Percentiles rank a stretch among this genome's conserved stretches.
Conservation (phyloP, 1,139 yeast genomes). For the Yamadazyma triangularis region DNA sequence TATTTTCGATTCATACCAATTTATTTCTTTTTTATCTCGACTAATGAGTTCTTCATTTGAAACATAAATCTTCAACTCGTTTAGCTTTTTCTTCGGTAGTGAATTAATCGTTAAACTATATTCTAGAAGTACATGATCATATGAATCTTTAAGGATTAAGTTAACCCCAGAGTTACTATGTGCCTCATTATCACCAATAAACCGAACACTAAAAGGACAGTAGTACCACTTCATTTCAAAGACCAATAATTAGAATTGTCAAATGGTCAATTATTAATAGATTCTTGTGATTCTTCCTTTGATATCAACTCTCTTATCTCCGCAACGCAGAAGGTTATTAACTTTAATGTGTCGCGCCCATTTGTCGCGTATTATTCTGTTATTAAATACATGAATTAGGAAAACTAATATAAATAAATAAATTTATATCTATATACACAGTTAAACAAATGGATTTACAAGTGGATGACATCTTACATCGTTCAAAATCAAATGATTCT, state of each 20-base stretch:
- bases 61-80: constrained; percentile 15
- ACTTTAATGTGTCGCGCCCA: too few species aligned
- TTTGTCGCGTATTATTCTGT: too few species aligned
- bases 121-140: constrained; percentile 3
- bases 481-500: not conserved
- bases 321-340: too few species aligned
- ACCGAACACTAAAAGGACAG: constrained; percentile 24
- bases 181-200: constrained; percentile 14
- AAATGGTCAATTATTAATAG: too few species aligned
- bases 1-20: constrained; percentile 17
- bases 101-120: constrained; percentile 11
- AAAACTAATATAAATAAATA: too few species aligned
- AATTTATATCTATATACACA: too few species aligned
- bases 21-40: constrained; percentile 11
- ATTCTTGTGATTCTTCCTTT: too few species aligned
- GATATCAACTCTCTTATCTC: too few species aligned
- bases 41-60: constrained; percentile 13
- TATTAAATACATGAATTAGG: too few species aligned
- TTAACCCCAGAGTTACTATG: constrained; percentile 27
- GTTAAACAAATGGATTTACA: not conserved
- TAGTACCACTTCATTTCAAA: constrained; percentile 23
- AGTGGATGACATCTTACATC: not conserved
- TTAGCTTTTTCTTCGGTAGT: constrained; percentile 9
- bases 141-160: constrained; percentile 12
- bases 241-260: too few species aligned